Conservation (phyloP, 148 eudicot species). For the Vaccinium vitisidaea region DNA sequence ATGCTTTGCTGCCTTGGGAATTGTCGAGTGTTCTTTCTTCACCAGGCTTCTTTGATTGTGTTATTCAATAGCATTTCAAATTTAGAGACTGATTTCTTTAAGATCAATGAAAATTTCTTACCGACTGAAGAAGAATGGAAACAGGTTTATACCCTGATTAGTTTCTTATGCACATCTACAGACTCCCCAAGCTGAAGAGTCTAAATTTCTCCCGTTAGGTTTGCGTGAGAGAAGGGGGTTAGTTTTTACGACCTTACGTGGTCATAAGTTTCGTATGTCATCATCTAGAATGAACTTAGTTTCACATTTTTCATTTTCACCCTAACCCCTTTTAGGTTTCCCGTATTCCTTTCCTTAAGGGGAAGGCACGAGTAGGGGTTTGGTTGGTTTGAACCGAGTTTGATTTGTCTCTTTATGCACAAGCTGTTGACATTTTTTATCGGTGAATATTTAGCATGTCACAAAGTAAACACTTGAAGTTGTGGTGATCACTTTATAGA, state of each 20-base stretch:
- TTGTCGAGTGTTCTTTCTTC: background rate
- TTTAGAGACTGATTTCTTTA: background rate
- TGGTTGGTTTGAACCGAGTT: background rate
- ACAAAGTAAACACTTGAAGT: background rate
- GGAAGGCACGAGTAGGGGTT: background rate
- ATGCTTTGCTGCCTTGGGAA: background rate
- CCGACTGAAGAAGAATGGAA: background rate
- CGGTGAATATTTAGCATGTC: background rate
- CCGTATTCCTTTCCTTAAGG: background rate
- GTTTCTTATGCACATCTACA: background rate
- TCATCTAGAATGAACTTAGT: background rate
- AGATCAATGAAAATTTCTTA: background rate
- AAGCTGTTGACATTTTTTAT: slow-evolving; percentile 2
- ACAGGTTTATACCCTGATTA: background rate
- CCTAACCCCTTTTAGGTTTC: background rate
- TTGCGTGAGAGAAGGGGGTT: background rate
- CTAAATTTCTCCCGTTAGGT: background rate
- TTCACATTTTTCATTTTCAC: slow-evolving; percentile 6
- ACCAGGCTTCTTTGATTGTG: background rate
- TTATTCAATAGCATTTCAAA: background rate
- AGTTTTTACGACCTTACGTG: background rate
- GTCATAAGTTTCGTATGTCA: background rate
- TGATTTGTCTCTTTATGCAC: background rate
- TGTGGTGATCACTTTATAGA: background rate
- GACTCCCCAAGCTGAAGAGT: background rate